Evolutionary conservation across 2,329 filamentous ascomycete genomes (phyloP), one percentile per base, ranked within the genome.

Genomic region (Ophiocordyceps unilateralis): DNA sequence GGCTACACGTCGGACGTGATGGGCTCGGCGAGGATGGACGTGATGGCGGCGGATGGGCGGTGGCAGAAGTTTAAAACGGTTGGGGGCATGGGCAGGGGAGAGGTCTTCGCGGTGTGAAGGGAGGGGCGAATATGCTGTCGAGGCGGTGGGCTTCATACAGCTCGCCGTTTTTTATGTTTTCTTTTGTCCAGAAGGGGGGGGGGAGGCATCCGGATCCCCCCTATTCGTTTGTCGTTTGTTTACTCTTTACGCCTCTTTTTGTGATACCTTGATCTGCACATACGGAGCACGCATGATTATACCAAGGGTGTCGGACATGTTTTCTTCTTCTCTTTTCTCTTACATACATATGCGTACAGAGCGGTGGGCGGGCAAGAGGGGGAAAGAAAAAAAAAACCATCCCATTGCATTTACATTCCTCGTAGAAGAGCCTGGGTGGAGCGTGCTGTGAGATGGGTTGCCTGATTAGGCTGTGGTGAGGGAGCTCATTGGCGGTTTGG

Each of bases 1-100:
- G 68, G 75, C 23, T 76, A 58, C 51, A 67, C 67, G 14, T 59
- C 65, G 15, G 64, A 65, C 45, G 54, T 59, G 23, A 64, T 66
- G 53, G 65, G 64, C 28, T 50, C 57, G 46, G 60, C 65, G 45
- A 61, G 73, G 34, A 77, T 77, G 44, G 74, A 78, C 47, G 66
- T 66, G 2, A 63, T 76, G 58, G 65, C 66, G 17, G 52, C 53
- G 1, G 64, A 74, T 46, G 71, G 71, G 1, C 55, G 63, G 43
- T 75, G 66, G 52, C 62, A 65, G 46, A 65, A 58, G 41, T 72
- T 69, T 49, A 73, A 72, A 58, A 75, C 72, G 15, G 60, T 75
- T 39, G 72, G 73, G 14, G 62, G 64, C 45, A 58, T 65, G 26
- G 62, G 55, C 3, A 53, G 44, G n/a, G 58, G 58, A 6, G 48